Base-by-base conservation (phyloP, 2,329 filamentous ascomycete genomes). In the Talaromyces sp. region DNA sequence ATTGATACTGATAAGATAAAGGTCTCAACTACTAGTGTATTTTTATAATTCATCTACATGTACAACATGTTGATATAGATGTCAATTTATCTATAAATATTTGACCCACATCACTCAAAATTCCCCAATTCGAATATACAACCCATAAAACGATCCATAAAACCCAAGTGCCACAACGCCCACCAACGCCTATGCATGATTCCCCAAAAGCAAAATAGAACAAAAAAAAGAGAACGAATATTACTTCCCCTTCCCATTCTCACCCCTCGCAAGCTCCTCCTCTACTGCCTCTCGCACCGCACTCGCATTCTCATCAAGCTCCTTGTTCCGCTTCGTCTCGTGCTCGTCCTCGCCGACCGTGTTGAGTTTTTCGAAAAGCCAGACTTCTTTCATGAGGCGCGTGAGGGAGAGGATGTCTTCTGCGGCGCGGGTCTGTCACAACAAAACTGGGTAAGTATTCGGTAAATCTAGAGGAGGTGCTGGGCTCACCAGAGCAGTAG, bases 351-450 rank as follows among this genome's bases (percentile, higher is more conserved):
- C 74, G 14, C 76, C 80, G 1, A 87, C 69, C 0, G 84, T 86
- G 60, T 87, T 80, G 50, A 89, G 77, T 60, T 84, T 83, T 3
- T 86, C 86, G 66, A 87, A 88, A 6, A 88, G 76, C 86, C 86
- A 89, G 24, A 85, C 78, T 68, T 89, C 86, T 69, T 89, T 87
- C 73, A 89, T 77, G 27, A 82, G 80, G 24, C 86, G 81, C 27
- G 84, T 86, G 14, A 89, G 71, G 13, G 81, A 80, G 61, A 86
- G 78, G 11, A 87, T 77, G 58, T 88, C 85, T 73, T 89, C 86
- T 14, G 83, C 82, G 1, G 84, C 81, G 60, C 83, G 82, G 64
- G 87, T 81, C 84, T 84, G 69, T 46, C 26, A 27, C 19, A 9
- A 19, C 14, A 8, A 54, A n/a, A 35, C 51, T 35, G 21, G 9